Conservation (phyloP, 2,329 filamentous ascomycete species). For the Cladobotryum protrusum region DNA sequence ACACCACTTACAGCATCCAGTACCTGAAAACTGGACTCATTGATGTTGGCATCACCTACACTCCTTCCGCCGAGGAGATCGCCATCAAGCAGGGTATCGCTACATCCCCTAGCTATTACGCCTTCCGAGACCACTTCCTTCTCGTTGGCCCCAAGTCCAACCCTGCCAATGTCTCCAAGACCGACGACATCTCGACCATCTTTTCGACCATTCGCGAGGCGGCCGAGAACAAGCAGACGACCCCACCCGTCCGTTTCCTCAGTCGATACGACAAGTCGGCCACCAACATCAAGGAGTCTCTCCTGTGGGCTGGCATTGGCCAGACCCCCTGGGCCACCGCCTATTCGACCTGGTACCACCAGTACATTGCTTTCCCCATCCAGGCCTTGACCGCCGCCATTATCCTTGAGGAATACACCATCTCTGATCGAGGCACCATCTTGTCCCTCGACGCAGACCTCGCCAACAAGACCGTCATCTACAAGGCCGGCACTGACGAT, state of each 20-base stretch:
- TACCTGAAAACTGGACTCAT: constrained; percentile 32
- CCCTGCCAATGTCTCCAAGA: constrained; percentile 26
- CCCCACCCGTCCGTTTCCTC: constrained; percentile 34
- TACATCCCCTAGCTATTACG: constrained; percentile 25
- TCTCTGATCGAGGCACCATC: constrained; percentile 41
- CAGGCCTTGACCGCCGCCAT: constrained; percentile 38
- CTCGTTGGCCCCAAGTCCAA: constrained; percentile 34
- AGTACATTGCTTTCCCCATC: constrained; percentile 39
- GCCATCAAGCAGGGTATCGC: constrained; percentile 36
- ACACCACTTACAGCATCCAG: constrained; percentile 40
- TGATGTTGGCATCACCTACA: constrained; percentile 42
- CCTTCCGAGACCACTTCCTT: constrained; percentile 42
- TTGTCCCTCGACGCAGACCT: constrained; percentile 31
- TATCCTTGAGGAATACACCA: constrained; percentile 37
- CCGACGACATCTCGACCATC: constrained; percentile 24
- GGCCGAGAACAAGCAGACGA: constrained; percentile 25
- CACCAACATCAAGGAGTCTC: constrained; percentile 42
- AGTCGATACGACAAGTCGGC: constrained; percentile 43
- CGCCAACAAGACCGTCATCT: constrained; percentile 29
- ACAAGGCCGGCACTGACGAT: constrained; percentile 29
- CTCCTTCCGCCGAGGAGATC: constrained; percentile 34
- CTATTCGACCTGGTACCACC: constrained; percentile 42
- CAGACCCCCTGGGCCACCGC: constrained; percentile 40
- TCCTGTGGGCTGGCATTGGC: constrained; percentile 39
- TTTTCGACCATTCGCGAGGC: constrained; percentile 30